Evolutionary conservation across 805 yeast species (phyloP).

Genomic region (Wickerhamomyces hampshirensis): DNA sequence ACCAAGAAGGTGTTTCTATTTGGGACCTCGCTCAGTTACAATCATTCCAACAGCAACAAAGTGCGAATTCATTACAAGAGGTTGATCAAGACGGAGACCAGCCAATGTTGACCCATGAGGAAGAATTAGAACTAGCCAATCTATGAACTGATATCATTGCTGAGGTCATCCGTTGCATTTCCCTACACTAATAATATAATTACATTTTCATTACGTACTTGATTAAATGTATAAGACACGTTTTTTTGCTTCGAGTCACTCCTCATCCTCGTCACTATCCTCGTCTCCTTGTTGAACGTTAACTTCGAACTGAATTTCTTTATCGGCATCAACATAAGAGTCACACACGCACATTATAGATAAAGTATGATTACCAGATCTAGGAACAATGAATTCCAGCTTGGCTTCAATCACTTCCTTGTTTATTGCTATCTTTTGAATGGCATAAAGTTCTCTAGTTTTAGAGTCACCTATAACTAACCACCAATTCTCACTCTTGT

Average conservation of each 20-base stretch:
- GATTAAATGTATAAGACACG: too few relatives aligned
- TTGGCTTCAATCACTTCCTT: slow-evolving; percentile 48
- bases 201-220: too few relatives aligned
- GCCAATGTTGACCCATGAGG: slow-evolving; percentile 22
- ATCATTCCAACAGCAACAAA: slow-evolving; percentile 51
- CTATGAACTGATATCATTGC: slow-evolving; percentile 9
- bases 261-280: slow-evolving; percentile 19
- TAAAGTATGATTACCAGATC: slow-evolving; percentile 55
- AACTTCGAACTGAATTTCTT: slow-evolving; percentile 58
- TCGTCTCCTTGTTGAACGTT: slow-evolving; percentile 34
- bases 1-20: slow-evolving; percentile 90
- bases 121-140: slow-evolving; percentile 21
- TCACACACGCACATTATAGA: slow-evolving; percentile 87
- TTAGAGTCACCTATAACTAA: slow-evolving; percentile 68
- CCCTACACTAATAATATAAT: too few relatives aligned
- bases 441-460: slow-evolving; percentile 61
- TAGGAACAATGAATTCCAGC: slow-evolving; percentile 54
- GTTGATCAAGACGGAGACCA: slow-evolving; percentile 26
- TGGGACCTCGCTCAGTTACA: slow-evolving; percentile 77
- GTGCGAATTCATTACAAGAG: slow-evolving; percentile 13
- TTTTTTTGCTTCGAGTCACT: slow-evolving; percentile 1
- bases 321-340: slow-evolving; percentile 89
- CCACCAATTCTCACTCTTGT: slow-evolving; percentile 81
- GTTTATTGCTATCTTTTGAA: slow-evolving; percentile 56
- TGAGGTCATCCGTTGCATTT: too few relatives aligned